These are phyloP conservation scores for Ogataea chonburiensis DNA, from an alignment of 805 yeast species.

Conservation along the genomic window DNA sequence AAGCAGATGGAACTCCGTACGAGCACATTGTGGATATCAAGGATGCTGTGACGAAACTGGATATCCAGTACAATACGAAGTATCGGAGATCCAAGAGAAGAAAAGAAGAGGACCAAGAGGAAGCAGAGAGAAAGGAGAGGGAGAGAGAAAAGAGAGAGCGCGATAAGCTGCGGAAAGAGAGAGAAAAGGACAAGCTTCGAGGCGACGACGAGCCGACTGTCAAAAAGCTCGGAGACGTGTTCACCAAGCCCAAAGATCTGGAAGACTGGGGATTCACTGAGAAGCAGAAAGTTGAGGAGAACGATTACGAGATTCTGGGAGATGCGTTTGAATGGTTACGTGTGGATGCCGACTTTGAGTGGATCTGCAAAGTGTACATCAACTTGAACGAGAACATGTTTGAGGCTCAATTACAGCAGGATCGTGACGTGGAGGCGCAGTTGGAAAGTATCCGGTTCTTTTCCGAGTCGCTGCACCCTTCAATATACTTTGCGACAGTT, in stretches of 20 bases:
- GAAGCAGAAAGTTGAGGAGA: slow-evolving; percentile 71
- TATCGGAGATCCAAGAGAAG: slow-evolving; percentile 77
- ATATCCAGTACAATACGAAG: slow-evolving; percentile 93
- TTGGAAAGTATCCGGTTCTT: slow-evolving; percentile 76
- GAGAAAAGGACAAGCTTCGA: slow-evolving; percentile 22
- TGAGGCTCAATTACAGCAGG: slow-evolving; percentile 89
- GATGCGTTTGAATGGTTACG: slow-evolving; percentile 98
- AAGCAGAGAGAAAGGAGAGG: slow-evolving; percentile 15
- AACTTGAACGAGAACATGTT: slow-evolving; percentile 95
- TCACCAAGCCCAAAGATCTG: slow-evolving; percentile 59
- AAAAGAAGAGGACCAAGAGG: slow-evolving; percentile 47
- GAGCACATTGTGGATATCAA: slow-evolving; percentile 94
- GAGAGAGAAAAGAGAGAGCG: slow-evolving; percentile 46
- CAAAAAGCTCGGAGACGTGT: slow-evolving; percentile 72
- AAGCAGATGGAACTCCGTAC: slow-evolving; percentile 97
- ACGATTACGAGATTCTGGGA: slow-evolving; percentile 40
- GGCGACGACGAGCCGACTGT: slow-evolving; percentile 29
- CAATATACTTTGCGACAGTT: slow-evolving; percentile 67
- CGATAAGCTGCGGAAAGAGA: slow-evolving; percentile 36
- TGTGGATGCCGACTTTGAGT: slow-evolving; percentile 96
- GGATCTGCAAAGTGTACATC: slow-evolving; percentile 82
- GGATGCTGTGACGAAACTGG: slow-evolving; percentile 81
- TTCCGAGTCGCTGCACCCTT: slow-evolving; percentile 57
- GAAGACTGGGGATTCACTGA: slow-evolving; percentile 59
- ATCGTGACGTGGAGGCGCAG: slow-evolving; percentile 95